Evolutionary conservation across 208 protist genomes (phyloP).

Genomic region (Acanthamoeba culbertsoni): DNA sequence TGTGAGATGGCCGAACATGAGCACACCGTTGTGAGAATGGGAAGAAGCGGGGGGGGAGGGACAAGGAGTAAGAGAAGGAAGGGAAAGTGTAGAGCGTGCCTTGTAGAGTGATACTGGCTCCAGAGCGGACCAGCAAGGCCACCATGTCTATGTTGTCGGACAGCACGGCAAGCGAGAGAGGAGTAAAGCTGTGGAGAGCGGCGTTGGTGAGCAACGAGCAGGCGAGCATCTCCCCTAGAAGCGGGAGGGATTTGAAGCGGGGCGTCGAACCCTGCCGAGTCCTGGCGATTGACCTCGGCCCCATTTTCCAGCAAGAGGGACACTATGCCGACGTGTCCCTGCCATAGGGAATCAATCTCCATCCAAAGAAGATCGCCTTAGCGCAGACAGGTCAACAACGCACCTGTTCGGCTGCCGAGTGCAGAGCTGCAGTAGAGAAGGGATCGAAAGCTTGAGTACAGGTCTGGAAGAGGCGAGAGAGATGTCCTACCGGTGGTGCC

Average conservation of each 20-base stretch:
- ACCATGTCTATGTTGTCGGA: slow-evolving; percentile 4
- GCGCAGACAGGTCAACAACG: neutral
- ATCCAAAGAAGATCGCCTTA: no score
- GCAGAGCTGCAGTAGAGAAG: neutral
- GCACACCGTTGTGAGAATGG: neutral
- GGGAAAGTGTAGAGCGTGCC: neutral
- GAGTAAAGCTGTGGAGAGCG: neutral
- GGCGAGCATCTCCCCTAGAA: neutral
- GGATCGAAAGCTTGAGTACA: neutral
- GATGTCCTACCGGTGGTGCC: neutral
- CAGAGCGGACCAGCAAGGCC: neutral
- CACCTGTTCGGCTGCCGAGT: neutral
- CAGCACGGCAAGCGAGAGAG: neutral
- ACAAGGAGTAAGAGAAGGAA: no score
- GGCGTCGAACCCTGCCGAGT: neutral
- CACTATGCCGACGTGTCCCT: neutral
- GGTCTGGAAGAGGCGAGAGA: neutral
- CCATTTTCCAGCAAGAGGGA: neutral
- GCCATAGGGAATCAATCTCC: no score
- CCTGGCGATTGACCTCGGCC: neutral
- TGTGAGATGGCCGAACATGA: neutral
- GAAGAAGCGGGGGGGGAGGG: no score
- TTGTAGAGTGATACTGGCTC: neutral
- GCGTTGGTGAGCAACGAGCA: neutral
- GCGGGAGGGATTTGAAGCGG: neutral